Base-by-base conservation (phyloP, 2,329 filamentous ascomycete species). In the Stylonectria norvegica region DNA sequence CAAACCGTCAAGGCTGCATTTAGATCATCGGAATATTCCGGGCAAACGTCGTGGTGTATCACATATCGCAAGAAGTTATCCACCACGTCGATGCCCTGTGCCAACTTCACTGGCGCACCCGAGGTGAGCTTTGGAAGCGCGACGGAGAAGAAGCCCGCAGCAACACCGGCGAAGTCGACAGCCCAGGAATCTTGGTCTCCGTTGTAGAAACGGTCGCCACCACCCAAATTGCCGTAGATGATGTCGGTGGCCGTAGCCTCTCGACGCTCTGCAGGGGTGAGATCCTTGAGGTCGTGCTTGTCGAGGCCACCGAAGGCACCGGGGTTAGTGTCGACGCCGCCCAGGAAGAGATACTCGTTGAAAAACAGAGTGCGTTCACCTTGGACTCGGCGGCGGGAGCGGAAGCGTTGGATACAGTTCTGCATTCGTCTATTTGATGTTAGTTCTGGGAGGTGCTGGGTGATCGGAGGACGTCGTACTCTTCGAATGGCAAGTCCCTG, bases 41-140 rank as follows among this genome's bases (percentile, higher is more conserved):
- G 84, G 56, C 89, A 95, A 12, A 94, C 91, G 25, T 86, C 78
- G 57, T 97, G 90, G 45, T 85, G 78, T 8, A 90, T 71, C 1
- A 97, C 71, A 52, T 96, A 98, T 49, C 88, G 86, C 48, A 95
- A 78, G 59, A 97, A 97, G 58, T 93, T 95, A 44, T 80, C 78
- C 28, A 96, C 72, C 1, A 94, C 78, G 22, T 76, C 73, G 15
- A 83, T 79, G 3, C 80, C 81, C 4, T 40, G 38, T n/a, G 75
- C 66, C 46, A 89, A 73, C 10, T 73, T 64, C 0, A 66, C 59
- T 12, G 66, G 70, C 10, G 81, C 75, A 34, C 79, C 77, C 14
- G 77, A 71, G 25, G 78, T 77, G 25, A 78, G 67, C 18, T 67
- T 67, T 0, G 78, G 73, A 5, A 86, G 73, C 3, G 48, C 37